Percentiles rank a stretch among this genome's conserved stretches.
Evolutionary conservation across 164 flowering plant genomes (phyloP).

Genomic region (Umbilicus rupestris): DNA sequence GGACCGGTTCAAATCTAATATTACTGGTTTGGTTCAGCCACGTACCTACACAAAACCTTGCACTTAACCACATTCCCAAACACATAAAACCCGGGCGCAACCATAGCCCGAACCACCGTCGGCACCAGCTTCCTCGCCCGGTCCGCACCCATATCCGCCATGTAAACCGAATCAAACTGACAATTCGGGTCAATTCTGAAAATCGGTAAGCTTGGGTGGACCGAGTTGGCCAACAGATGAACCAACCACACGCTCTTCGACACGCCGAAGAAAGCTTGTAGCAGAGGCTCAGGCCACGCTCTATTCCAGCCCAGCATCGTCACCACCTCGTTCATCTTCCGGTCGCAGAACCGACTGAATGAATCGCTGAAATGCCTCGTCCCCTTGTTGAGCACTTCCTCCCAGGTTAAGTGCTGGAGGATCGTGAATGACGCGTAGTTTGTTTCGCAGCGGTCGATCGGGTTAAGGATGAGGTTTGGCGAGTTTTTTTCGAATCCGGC

Average conservation of each 20-base stretch:
- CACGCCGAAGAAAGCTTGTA: conserved; percentile 81
- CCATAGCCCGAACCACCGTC: conserved; percentile 63
- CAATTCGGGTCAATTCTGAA: conserved; percentile 59
- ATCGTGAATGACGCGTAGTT: conserved; percentile 33
- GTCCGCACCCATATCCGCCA: conserved; percentile 85
- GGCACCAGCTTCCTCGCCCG: conserved; percentile 42
- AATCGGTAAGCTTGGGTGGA: conserved; percentile 67
- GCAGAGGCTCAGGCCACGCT: conserved; percentile 81
- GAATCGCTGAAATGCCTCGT: conserved; percentile 78
- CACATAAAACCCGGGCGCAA: conserved; percentile 86
- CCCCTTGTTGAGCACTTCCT: conserved; percentile 76
- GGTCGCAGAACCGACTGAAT: conserved; percentile 75
- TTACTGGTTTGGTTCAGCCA: neutral
- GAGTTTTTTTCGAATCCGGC: conserved; percentile 47
- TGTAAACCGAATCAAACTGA: conserved; percentile 59
- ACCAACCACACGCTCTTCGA: conserved; percentile 84
- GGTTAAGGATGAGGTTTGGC: conserved; percentile 41
- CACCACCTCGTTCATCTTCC: conserved; percentile 86
- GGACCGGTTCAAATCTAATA: neutral
- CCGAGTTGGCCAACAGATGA: conserved; percentile 69
- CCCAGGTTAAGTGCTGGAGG: conserved; percentile 67
- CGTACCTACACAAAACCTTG: conserved; percentile 77
- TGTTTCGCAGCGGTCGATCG: conserved; percentile 49
- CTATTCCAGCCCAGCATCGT: conserved; percentile 75
- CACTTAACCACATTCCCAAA: conserved; percentile 69